Conservation (phyloP, 768 basidiomycete genomes). For the Termitomyces sp. region DNA sequence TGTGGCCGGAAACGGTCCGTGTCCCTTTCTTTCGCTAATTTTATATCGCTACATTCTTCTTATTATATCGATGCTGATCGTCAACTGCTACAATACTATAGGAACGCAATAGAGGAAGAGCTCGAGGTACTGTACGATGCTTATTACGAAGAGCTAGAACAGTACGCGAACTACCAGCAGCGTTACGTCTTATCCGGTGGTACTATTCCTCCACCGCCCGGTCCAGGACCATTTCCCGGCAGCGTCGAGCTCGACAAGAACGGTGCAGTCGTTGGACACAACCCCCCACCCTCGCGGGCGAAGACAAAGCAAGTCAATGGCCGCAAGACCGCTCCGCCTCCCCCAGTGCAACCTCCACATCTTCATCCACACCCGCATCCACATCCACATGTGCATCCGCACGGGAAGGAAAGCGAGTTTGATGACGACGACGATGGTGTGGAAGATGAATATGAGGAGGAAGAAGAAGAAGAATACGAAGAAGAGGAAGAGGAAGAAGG, state of each 20-base stretch:
- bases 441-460: slow-evolving; percentile 39
- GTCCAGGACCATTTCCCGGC: slow-evolving; percentile 97
- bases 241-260: slow-evolving; percentile 96
- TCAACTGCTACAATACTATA: slow-evolving; percentile 28
- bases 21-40: slow-evolving; percentile 24
- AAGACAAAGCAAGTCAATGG: slow-evolving; percentile 17
- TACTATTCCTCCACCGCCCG: slow-evolving; percentile 86
- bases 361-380: slow-evolving; percentile 38
- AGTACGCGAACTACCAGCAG: slow-evolving; percentile 98
- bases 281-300: slow-evolving; percentile 16
- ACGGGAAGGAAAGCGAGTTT: slow-evolving; percentile 70
- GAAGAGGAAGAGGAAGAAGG: slow-evolving; percentile 37
- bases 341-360: slow-evolving; percentile 16
- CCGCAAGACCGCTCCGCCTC: slow-evolving; percentile 16
- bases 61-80: slow-evolving; percentile 14
- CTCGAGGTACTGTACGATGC: slow-evolving; percentile 99
- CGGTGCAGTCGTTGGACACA: slow-evolving; percentile 56
- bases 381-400: slow-evolving; percentile 41
- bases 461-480: slow-evolving; percentile 39
- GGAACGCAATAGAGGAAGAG: slow-evolving; percentile 98
- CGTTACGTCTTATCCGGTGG: slow-evolving; percentile 90
- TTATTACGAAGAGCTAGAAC: slow-evolving; percentile 99
- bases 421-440: slow-evolving; percentile 50
- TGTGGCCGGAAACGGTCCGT: slow-evolving; percentile 95
- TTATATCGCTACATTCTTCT: slow-evolving; percentile 18